phyloP scores from a whole-genome alignment of 139 green algal species.

The Chlamydomonas eustigma region DNA sequence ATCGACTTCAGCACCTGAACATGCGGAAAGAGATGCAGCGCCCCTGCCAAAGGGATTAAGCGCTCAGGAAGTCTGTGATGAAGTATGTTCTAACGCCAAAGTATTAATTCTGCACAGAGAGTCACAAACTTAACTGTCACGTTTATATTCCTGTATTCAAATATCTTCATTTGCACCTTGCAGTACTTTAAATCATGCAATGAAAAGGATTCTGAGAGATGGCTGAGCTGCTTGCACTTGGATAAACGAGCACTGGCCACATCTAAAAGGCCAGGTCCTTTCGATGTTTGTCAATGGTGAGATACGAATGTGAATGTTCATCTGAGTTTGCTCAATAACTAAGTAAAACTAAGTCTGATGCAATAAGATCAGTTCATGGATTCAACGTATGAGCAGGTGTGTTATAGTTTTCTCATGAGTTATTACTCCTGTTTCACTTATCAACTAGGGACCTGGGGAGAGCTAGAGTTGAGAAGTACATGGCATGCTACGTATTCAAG shows the following conservation, averaged over 20 bases:
- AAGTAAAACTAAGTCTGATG: not conserved
- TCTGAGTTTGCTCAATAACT: not conserved
- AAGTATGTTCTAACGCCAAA: conserved; percentile 2
- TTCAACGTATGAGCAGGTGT: not conserved
- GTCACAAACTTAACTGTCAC: not conserved
- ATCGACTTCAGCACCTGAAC: too few relatives aligned
- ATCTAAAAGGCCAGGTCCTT: not conserved
- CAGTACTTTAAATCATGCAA: conserved; percentile 1
- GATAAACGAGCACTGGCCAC: not conserved
- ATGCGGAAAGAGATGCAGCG: not conserved
- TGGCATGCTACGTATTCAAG: not conserved
- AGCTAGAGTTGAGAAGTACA: not conserved
- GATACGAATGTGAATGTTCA: not conserved
- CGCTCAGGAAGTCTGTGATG: not conserved
- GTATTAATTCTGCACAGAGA: not conserved
- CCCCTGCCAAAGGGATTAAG: not conserved
- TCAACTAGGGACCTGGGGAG: not conserved
- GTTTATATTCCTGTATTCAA: not conserved
- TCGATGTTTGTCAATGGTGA: not conserved
- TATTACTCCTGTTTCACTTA: not conserved
- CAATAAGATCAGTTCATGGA: not conserved
- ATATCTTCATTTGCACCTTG: not conserved
- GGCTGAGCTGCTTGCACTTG: conserved; percentile 1
- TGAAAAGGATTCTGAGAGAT: not conserved
- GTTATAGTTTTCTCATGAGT: not conserved